Evolutionary conservation across 164 flowering plant genomes (phyloP), one percentile per base, ranked within the genome.

Genomic region (Platanus orientalis): DNA sequence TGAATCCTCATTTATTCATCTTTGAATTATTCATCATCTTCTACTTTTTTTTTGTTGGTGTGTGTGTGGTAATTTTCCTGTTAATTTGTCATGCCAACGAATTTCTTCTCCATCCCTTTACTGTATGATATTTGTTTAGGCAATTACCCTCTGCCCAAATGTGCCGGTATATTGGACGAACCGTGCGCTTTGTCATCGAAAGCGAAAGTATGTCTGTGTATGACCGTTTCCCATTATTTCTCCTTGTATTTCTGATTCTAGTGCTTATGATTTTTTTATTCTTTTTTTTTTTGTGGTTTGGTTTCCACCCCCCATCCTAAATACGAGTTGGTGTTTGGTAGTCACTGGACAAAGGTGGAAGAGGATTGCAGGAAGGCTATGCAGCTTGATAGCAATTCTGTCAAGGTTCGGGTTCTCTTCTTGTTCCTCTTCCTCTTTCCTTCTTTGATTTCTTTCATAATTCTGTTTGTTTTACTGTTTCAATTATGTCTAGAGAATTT

Each of bases 81-180:
- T 57, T 12, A 9, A 13, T 60, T 30, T 34, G 16, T 14, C 14
- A 27, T 10, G 0, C n/a, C n/a, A n/a, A n/a, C n/a, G n/a, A n/a
- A 16, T 42, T 7, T 49, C 9, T 2, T 23, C 11, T n/a, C 10
- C 20, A 5, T 7, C 2, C 17, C 32, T 4, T 47, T n/a, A 25
- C 21, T 21, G 32, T 29, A 21, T 26, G 4, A 36, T 26, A 44
- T 27, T 25, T 69, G 63, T 69, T n/a, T 36, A 92, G 97, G 98
- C 98, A 1, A 93, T 93, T 63, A 79, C 91, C 0, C 70, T 93
- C 20, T 91, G 96, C 81, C 97, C 98, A 27, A 72, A 84, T 67
- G 84, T 89, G 57, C 67, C 96, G 4, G 75, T 90, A 0, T 86
- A 89, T 65, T 93, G 86, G 94, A 93, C 96, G 23, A 93, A 93